Conservation (phyloP, 176 grass and related monocot genomes). For the Bolboschoenus planiculmis region DNA sequence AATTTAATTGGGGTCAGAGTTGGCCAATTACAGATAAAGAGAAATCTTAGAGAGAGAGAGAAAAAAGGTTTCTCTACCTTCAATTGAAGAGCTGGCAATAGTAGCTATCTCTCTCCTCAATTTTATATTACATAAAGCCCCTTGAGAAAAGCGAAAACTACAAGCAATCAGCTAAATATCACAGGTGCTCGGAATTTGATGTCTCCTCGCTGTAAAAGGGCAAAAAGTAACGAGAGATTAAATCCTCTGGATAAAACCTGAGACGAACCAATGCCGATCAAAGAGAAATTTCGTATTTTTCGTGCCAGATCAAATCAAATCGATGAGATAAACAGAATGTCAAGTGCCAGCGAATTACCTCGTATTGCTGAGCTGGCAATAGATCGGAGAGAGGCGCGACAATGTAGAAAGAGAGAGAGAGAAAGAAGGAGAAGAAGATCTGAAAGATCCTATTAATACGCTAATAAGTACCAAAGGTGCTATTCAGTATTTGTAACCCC, state of each 20-base stretch:
- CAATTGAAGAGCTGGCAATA: constrained; percentile 5
- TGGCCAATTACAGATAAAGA: neutral
- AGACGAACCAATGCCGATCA: neutral
- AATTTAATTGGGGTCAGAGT: neutral
- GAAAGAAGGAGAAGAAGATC: constrained; percentile 17
- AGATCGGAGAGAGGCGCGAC: neutral
- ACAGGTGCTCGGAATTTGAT: neutral
- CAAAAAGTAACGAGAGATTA: neutral
- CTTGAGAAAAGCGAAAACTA: neutral
- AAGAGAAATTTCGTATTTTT: neutral
- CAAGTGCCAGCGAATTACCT: neutral
- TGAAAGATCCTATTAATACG: neutral
- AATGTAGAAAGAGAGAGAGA: neutral
- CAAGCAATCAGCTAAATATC: neutral
- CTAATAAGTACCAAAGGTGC: neutral
- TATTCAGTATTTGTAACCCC: neutral
- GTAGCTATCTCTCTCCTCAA: neutral
- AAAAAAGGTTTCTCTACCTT: too few species aligned
- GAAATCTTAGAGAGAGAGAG: too few species aligned
- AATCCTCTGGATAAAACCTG: neutral
- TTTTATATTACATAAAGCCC: neutral
- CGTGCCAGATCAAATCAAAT: constrained; percentile 9
- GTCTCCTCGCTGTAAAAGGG: neutral
- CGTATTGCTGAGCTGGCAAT: constrained; percentile 10
- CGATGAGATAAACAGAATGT: neutral